Percentiles rank a stretch among this genome's conserved stretches.
Evolutionary conservation across 2,329 filamentous ascomycete species (phyloP).

Genomic region (Pseudogymnoascus sp.): DNA sequence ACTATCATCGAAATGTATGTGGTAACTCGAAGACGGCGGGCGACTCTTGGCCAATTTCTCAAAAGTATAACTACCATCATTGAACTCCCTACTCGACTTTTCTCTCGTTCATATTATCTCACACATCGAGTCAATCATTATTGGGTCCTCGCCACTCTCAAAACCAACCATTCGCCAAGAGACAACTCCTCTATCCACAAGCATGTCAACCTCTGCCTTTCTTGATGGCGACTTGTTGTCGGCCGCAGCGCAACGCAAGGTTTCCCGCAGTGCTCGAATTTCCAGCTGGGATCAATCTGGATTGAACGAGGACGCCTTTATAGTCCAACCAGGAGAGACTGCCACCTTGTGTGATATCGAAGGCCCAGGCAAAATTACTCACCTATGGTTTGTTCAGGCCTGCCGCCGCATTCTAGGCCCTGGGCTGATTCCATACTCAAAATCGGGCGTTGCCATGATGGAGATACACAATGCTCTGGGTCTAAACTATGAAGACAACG

Average conservation of each 20-base stretch:
- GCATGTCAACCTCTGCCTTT: background rate
- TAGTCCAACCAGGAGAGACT: slow-evolving; percentile 26
- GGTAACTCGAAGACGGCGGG: background rate
- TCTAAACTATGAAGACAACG: slow-evolving; percentile 27
- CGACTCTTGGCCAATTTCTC: background rate
- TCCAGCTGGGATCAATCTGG: slow-evolving; percentile 27
- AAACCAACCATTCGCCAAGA: background rate
- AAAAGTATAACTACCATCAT: background rate
- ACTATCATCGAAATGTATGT: background rate
- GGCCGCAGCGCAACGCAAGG: slow-evolving; percentile 18
- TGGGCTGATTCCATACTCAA: slow-evolving; percentile 27
- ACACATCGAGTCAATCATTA: background rate
- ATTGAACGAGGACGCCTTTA: slow-evolving; percentile 28
- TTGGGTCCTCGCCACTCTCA: background rate
- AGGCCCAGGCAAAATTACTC: slow-evolving; percentile 28
- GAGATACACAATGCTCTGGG: slow-evolving; percentile 28
- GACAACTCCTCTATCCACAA: background rate
- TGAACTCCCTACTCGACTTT: background rate
- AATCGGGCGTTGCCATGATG: slow-evolving; percentile 30
- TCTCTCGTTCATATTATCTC: background rate
- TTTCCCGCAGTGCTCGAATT: slow-evolving; percentile 24
- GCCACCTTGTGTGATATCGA: slow-evolving; percentile 26
- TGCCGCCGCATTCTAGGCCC: slow-evolving; percentile 29
- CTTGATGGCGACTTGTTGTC: slow-evolving; percentile 7
- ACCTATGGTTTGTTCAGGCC: slow-evolving; percentile 28